phyloP scores from a whole-genome alignment of 2,329 filamentous ascomycete species.

The Fusarium abutilonis region DNA sequence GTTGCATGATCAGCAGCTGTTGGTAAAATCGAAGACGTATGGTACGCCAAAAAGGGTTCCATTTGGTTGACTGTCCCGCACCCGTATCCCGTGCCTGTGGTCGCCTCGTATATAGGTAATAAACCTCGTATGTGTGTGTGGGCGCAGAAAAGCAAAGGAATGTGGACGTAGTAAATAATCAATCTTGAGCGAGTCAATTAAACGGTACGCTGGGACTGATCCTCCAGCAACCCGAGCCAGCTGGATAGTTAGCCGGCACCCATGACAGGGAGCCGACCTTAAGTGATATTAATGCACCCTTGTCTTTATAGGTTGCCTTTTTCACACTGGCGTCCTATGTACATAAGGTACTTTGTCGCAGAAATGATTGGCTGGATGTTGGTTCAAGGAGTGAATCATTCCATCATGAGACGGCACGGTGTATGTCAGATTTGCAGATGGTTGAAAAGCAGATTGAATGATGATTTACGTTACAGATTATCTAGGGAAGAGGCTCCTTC shows the following conservation, averaged over 20 bases:
- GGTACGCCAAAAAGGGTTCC: conserved; percentile 13
- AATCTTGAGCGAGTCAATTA: conserved; percentile 33
- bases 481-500: too few relatives aligned
- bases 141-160: conserved; percentile 24
- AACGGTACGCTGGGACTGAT: conserved; percentile 5
- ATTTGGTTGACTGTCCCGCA: conserved; percentile 27
- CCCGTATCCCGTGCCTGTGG: conserved; percentile 25
- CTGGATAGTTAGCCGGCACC: conserved; percentile 22
- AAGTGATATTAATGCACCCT: conserved; percentile 18
- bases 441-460: conserved; percentile 2
- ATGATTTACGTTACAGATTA: neutral
- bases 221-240: conserved; percentile 2
- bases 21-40: conserved; percentile 38
- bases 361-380: conserved; percentile 17
- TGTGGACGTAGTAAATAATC: conserved; percentile 31
- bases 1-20: conserved; percentile 36
- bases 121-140: conserved; percentile 41
- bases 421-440: conserved; percentile 28
- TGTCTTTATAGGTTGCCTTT: conserved; percentile 22
- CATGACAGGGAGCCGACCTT: conserved; percentile 24
- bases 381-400: conserved; percentile 31
- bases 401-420: conserved; percentile 33
- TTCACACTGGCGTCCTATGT: conserved; percentile 12
- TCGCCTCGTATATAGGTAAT: conserved; percentile 35
- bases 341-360: conserved; percentile 22